phyloP scores from a whole-genome alignment of 1,139 yeast species.

The Yamadazyma songkhlaensis region DNA sequence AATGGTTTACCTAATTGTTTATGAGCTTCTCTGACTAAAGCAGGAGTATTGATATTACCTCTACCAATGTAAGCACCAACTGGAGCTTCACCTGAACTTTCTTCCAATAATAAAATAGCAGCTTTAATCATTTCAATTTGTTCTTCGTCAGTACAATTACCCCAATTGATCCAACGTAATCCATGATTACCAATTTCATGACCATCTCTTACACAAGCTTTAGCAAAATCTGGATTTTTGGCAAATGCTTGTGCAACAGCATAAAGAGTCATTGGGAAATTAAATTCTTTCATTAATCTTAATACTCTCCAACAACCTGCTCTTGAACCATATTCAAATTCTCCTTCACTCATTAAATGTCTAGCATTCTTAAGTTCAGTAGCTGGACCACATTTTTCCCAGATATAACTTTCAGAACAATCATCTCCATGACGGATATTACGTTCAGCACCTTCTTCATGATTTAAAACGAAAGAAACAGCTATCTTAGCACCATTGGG shows the following conservation, averaged over 20 bases:
- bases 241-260: conserved; percentile 15
- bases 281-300: conserved; percentile 14
- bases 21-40: conserved; percentile 27
- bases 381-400: conserved; percentile 22
- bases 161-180: conserved; percentile 14
- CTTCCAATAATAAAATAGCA: conserved; percentile 22
- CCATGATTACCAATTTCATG: conserved; percentile 17
- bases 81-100: conserved; percentile 27
- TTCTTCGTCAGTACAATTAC: conserved; percentile 18
- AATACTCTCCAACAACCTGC: conserved; percentile 15
- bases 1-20: conserved; percentile 26
- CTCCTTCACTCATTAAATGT: conserved; percentile 22
- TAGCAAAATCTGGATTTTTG: conserved; percentile 14
- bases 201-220: conserved; percentile 16
- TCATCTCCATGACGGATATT: conserved; percentile 14
- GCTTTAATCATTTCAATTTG: conserved; percentile 27
- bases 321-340: conserved; percentile 16
- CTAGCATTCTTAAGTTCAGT: conserved; percentile 12
- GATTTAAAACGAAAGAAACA: conserved; percentile 13
- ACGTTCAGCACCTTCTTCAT: conserved; percentile 28
- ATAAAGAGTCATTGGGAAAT: conserved; percentile 13
- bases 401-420: conserved; percentile 21
- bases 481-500: conserved; percentile 16
- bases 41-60: conserved; percentile 26
- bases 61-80: conserved; percentile 34